Evolutionary conservation across 1,139 yeast genomes (phyloP), one percentile per base, ranked within the genome.

Genomic region (Kazachstania sp.): DNA sequence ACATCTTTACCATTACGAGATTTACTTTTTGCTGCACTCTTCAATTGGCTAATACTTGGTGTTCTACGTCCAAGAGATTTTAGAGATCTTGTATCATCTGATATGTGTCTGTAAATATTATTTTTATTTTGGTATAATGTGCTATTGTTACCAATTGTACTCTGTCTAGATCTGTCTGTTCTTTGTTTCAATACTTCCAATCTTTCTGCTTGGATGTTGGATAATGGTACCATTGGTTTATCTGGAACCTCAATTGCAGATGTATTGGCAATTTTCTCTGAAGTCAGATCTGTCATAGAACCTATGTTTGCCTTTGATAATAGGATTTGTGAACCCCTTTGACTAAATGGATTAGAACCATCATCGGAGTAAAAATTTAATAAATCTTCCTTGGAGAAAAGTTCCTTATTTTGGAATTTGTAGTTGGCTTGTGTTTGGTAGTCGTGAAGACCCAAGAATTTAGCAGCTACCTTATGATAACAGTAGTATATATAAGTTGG

Each of bases 381-480:
- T 34, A 65, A 45, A 39, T 63, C 66, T 13, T 57, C 61, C 28
- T 50, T 58, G 6, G 59, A 45, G 45, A 65, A 63, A 15, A 56
- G 43, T 8, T 49, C 45, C 4, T 49, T 41, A 23, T 46, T 47
- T 19, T 51, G 51, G 18, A 45, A 43, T 31, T 57, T 59, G 37
- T 43, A 51, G n/a, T 54, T 45, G 8, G 56, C 52, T 51, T 59
- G 64, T 1, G 57, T 37, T 37, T 51, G 45, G 47, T 64, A 65
- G 45, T 61, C 62, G 19, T 51, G 47, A 20, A 59, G 35, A n/a
- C 50, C 53, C 31, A 65, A 48, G 38, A 57, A 60, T 11, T 49
- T 50, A 1, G 68, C 61, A 1, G 66, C 65, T 44, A 57, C 53
- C 8, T 39, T 8, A 45, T 65, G 69, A 46, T 63, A 65, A 2